A percentile compares a stretch with the other conserved stretches of the same genome.
These are phyloP conservation scores for Penicillium decumbens DNA, from an alignment of 2,329 filamentous ascomycete species.

Conservation along the genomic window DNA sequence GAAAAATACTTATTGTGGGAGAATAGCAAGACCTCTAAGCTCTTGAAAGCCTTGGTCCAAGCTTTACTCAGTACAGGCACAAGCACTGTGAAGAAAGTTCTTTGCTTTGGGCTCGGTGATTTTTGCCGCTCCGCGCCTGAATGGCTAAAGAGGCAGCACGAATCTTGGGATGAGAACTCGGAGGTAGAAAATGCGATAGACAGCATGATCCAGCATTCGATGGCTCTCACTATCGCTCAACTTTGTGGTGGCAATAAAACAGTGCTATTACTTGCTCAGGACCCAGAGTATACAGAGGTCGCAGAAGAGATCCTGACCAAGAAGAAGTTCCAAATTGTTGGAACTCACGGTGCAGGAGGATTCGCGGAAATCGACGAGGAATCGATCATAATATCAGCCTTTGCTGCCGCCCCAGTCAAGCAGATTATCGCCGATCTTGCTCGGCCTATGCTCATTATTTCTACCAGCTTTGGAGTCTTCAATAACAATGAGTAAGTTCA, in stretches of 20 bases:
- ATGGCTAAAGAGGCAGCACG: conserved; percentile 17
- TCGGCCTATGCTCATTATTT: conserved; percentile 20
- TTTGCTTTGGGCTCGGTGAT: conserved; percentile 21
- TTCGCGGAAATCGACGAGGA: conserved; percentile 21
- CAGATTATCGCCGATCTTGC: conserved; percentile 22
- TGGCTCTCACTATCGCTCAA: conserved; percentile 22
- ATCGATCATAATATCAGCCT: conserved; percentile 19
- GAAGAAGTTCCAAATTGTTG: conserved; percentile 18
- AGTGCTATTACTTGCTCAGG: conserved; percentile 15
- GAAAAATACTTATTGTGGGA: conserved; percentile 16
- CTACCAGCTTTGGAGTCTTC: conserved; percentile 15
- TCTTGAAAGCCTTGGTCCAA: conserved; percentile 12
- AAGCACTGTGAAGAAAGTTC: conserved; percentile 17
- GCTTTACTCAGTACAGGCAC: conserved; percentile 12
- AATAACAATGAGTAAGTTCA: conserved; percentile 17
- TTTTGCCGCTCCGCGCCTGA: conserved; percentile 19
- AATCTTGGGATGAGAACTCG: conserved; percentile 12
- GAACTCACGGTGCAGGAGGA: conserved; percentile 16
- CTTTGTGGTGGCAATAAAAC: conserved; percentile 14
- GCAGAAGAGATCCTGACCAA: conserved; percentile 14
- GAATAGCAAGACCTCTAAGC: conserved; percentile 19
- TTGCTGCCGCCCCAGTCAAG: conserved; percentile 19
- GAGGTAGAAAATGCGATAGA: conserved; percentile 13
- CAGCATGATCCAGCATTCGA: conserved; percentile 19
- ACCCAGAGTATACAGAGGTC: conserved; percentile 18